phyloP scores from a whole-genome alignment of 345 rosid genomes.

The Erucastrum elatum region DNA sequence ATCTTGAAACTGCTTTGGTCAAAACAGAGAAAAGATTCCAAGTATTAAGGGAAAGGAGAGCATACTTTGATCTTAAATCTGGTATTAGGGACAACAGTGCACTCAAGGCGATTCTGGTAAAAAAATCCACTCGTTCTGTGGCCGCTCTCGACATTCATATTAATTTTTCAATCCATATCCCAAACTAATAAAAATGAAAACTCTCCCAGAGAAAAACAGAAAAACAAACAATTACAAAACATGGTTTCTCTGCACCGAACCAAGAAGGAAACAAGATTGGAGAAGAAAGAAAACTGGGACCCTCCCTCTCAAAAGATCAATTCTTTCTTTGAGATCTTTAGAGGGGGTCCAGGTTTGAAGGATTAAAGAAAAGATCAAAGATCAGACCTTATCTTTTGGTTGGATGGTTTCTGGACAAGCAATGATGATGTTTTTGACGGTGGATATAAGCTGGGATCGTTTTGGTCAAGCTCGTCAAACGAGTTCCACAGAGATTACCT shows the following conservation, averaged over 20 bases:
- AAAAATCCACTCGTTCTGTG: slow-evolving; percentile 82
- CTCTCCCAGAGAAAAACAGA: slow-evolving; percentile 20
- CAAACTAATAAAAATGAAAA: slow-evolving; percentile 13
- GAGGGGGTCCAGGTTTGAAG: slow-evolving; percentile 22
- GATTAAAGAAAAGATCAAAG: slow-evolving; percentile 34
- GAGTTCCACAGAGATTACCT: too few relatives aligned
- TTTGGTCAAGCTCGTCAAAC: too few relatives aligned
- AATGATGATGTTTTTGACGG: too few relatives aligned
- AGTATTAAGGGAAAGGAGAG: not conserved
- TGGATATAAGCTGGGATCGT: too few relatives aligned
- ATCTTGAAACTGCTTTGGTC: too few relatives aligned
- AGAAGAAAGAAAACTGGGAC: slow-evolving; percentile 18
- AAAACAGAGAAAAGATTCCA: not conserved
- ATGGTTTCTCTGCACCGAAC: not conserved
- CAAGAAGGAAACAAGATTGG: slow-evolving; percentile 15
- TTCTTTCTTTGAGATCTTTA: not conserved
- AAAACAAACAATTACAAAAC: not conserved
- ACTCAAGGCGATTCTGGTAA: slow-evolving; percentile 87
- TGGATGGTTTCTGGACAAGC: slow-evolving; percentile 13
- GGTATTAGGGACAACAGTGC: slow-evolving; percentile 85
- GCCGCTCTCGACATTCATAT: slow-evolving; percentile 70
- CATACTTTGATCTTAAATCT: slow-evolving; percentile 90
- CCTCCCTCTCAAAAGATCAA: slow-evolving; percentile 28
- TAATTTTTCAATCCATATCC: not conserved
- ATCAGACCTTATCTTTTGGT: slow-evolving; percentile 17